Conservation (phyloP, 2,329 filamentous ascomycete genomes). For the Alternaria ventricosa region DNA sequence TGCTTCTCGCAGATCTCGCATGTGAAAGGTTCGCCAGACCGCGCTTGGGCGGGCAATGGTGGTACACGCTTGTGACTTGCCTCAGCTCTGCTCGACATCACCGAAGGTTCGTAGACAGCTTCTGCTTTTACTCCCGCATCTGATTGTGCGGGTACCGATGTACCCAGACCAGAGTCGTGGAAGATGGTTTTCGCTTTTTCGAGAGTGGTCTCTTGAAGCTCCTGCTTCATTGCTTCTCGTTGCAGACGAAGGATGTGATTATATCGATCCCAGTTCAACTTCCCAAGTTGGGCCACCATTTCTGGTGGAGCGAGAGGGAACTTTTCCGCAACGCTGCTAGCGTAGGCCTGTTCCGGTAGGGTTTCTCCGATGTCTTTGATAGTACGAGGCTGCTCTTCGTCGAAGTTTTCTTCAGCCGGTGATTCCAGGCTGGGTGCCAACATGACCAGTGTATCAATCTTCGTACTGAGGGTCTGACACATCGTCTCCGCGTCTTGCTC, state of each 20-base stretch:
- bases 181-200: not conserved
- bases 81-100: not conserved
- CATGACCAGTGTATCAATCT: slow-evolving; percentile 9
- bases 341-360: slow-evolving; percentile 8
- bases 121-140: not conserved
- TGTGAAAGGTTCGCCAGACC: not conserved
- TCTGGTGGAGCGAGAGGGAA: slow-evolving; percentile 2
- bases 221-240: not conserved
- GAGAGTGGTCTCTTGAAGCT: not conserved
- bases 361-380: not conserved
- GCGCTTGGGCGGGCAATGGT: not conserved
- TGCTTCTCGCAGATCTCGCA: not conserved
- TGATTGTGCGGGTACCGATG: not conserved
- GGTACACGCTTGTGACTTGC: not conserved
- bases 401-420: not conserved
- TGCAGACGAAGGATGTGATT: slow-evolving; percentile 10
- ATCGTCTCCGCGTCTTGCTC: not conserved
- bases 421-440: slow-evolving; percentile 6
- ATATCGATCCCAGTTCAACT: slow-evolving; percentile 11
- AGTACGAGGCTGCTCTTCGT: slow-evolving; percentile 3
- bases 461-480: slow-evolving; percentile 6
- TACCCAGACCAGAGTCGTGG: not conserved
- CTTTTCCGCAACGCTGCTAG: slow-evolving; percentile 8
- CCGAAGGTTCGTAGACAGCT: not conserved
- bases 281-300: slow-evolving; percentile 4